Conservation (phyloP, 1,284 basidiomycete genomes). For the Cystobasidium pallidum region DNA sequence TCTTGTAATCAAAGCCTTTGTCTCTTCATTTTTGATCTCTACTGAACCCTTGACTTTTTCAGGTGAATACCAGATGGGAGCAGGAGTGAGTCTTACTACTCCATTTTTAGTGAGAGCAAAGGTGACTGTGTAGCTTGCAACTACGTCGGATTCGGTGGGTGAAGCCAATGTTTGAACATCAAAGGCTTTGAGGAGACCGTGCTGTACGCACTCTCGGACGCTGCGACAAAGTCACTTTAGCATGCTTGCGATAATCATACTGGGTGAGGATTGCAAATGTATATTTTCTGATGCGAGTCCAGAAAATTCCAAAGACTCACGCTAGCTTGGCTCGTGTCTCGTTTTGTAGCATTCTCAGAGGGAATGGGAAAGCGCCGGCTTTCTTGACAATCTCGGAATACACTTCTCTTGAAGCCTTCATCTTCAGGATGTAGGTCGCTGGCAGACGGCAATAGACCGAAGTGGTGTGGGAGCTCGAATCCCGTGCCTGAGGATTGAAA, state of each 20-base stretch:
- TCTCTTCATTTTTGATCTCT: constrained; percentile 80
- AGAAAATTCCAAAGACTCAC: too few species aligned
- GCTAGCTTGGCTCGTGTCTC: constrained; percentile 91
- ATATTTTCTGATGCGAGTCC: too few species aligned
- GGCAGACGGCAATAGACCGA: constrained; percentile 66
- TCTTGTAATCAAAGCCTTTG: constrained; percentile 76
- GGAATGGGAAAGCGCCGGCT: constrained; percentile 97
- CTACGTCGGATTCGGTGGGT: constrained; percentile 3
- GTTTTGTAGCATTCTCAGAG: constrained; percentile 88
- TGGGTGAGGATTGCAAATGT: too few species aligned
- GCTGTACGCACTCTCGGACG: constrained; percentile 92
- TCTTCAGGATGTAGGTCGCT: constrained; percentile 89
- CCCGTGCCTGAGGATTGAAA: constrained; percentile 49
- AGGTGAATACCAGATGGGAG: constrained; percentile 88
- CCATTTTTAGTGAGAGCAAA: constrained; percentile 55
- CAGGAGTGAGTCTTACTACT: constrained; percentile 55
- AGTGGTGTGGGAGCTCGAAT: constrained; percentile 32
- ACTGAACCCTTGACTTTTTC: constrained; percentile 87
- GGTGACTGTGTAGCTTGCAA: constrained; percentile 32
- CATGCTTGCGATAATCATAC: too few species aligned
- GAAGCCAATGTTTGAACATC: constrained; percentile 63
- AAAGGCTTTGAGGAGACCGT: constrained; percentile 85
- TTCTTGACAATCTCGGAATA: constrained; percentile 98
- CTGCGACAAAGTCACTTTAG: too few species aligned
- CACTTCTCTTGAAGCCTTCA: constrained; percentile 92